Base-by-base conservation (phyloP, 768 basidiomycete genomes). In the Heimioporus sp. region DNA sequence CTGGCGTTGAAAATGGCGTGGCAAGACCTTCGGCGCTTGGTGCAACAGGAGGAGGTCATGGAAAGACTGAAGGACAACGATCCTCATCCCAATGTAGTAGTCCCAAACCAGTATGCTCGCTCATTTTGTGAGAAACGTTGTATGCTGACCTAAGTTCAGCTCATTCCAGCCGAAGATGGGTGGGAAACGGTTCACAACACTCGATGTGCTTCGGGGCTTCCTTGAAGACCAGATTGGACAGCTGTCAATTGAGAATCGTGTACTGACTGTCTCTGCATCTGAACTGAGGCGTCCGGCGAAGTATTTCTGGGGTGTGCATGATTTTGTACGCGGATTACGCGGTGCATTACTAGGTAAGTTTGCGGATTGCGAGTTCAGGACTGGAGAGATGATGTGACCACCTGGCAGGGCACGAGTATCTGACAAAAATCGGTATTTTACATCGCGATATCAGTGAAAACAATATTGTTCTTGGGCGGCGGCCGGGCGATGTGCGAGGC, bases 401-500 rank as follows among this genome's bases (percentile, higher is more conserved):
- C n/a, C 15, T 36, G 45, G 8, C 28, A 46, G 46, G 63, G 0
- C 63, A 62, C n/a, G 34, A 62, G 21, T 58, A 37, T 43, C 54
- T 64, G 1, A 55, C 49, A 3, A 31, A 15, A 0, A 49, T 53
- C 10, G 63, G 62, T 0, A 61, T 74, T 37, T 45, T 71, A 3
- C 70, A 72, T 24, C 5, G 21, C 21, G 21, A 24, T 24, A 5
- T 24, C 21, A 24, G 21, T 5, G 21, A 24, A 5, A 24, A 24
- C 21, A 24, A 71, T 40, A 58, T 24, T 5, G 21, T 24, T 24
- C 21, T 24, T 5, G 5, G 21, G 21, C 21, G 5, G 21, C 21
- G 21, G 2, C 21, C 21, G 5, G 21, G 21, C 3, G 21, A 24
- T 24, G 5, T 24, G 21, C 21, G 21, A 24, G 21, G 21, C 21